Evolutionary conservation across 2,329 filamentous ascomycete genomes (phyloP).

Genomic region (Claviceps capensis): DNA sequence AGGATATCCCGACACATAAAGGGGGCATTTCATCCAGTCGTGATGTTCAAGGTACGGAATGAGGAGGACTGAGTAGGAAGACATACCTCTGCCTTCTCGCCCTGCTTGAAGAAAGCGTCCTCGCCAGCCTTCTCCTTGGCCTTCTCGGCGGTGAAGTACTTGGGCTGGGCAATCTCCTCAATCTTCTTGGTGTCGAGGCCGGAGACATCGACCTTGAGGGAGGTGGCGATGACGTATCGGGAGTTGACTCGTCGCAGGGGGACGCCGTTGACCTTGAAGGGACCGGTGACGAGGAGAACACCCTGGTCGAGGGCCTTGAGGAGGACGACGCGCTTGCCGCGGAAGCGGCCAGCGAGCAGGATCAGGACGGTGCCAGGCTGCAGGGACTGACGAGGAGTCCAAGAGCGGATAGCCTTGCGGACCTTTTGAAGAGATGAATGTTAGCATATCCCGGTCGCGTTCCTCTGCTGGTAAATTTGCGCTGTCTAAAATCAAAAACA

Average conservation of each 20-base stretch:
- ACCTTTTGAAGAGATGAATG: constrained; percentile 41
- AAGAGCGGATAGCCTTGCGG: constrained; percentile 84
- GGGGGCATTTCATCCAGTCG: no score
- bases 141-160: constrained; percentile 98
- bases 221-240: constrained; percentile 87
- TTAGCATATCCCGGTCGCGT: not conserved
- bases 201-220: constrained; percentile 68
- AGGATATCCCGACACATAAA: not conserved
- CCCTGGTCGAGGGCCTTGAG: constrained; percentile 96
- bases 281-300: constrained; percentile 96
- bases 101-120: constrained; percentile 99
- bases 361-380: constrained; percentile 94
- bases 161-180: constrained; percentile 56
- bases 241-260: constrained; percentile 89
- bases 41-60: not conserved
- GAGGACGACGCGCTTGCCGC: constrained; percentile 98
- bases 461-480: not conserved
- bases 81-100: constrained; percentile 91
- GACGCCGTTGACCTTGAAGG: constrained; percentile 99
- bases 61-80: not conserved
- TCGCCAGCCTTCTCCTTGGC: constrained; percentile 87
- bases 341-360: constrained; percentile 98
- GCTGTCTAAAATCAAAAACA: not conserved
- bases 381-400: constrained; percentile 78
- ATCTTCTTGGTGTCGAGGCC: constrained; percentile 88